Conservation (phyloP, 495 filamentous ascomycete species). For the Daldinia concentrica region DNA sequence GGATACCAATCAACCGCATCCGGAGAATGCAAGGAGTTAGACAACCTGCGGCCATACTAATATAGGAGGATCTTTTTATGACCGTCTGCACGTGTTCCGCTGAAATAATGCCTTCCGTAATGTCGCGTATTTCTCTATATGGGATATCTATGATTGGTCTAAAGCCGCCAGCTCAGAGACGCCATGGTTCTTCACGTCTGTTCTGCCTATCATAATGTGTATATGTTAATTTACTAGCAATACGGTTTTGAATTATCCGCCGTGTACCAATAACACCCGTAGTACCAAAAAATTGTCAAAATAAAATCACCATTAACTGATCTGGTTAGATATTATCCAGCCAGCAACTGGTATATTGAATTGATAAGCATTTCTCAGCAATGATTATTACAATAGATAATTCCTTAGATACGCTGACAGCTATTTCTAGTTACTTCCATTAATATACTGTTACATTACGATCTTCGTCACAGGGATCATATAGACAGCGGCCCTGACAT, state of each 20-base stretch:
- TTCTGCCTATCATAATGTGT: no score
- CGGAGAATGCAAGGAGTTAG: not conserved
- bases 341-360: not conserved
- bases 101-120: not conserved
- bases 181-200: not conserved
- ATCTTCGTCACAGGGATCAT: not conserved
- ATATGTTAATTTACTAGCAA: not conserved
- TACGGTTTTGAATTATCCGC: not conserved
- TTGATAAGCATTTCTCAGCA: not conserved
- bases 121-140: conserved; percentile 11
- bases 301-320: not conserved
- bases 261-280: not conserved
- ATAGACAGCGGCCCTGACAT: not conserved
- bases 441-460: not conserved
- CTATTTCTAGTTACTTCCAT: not conserved
- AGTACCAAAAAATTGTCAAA: not conserved
- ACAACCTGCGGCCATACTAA: no score
- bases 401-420: not conserved
- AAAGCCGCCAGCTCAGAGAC: conserved; percentile 1
- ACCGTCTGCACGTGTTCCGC: not conserved
- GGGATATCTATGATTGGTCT: conserved; percentile 7
- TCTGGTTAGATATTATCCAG: not conserved
- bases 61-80: not conserved
- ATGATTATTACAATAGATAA: not conserved
- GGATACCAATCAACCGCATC: not conserved